phyloP scores from a whole-genome alignment of 164 flowering plant species.

The Magnolia officinalis region DNA sequence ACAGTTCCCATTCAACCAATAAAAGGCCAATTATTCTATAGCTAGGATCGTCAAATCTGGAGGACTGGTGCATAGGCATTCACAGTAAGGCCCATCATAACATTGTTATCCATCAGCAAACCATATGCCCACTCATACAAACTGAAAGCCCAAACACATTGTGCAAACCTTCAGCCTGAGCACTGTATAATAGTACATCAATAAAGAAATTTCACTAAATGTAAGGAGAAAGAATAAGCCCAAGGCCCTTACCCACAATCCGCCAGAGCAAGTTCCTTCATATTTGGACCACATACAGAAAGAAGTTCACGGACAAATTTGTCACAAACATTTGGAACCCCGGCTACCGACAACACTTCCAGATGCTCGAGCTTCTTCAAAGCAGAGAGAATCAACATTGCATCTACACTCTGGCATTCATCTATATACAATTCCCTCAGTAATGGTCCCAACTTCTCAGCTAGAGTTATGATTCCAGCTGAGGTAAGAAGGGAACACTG shows the following conservation, averaged over 20 bases:
- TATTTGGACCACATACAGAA: slow-evolving; percentile 34
- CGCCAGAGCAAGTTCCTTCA: slow-evolving; percentile 70
- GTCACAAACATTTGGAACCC: slow-evolving; percentile 52
- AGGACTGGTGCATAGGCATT: no score
- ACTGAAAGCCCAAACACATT: no score
- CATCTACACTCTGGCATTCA: slow-evolving; percentile 63
- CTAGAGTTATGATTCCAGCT: slow-evolving; percentile 42
- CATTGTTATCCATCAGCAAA: no score
- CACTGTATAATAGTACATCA: not conserved
- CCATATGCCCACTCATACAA: no score
- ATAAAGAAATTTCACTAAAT: not conserved
- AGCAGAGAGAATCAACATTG: slow-evolving; percentile 55
- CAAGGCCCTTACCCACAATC: slow-evolving; percentile 53
- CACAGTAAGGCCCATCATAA: no score
- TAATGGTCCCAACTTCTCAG: slow-evolving; percentile 42
- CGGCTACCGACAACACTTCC: slow-evolving; percentile 66
- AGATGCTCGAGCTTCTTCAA: slow-evolving; percentile 50
- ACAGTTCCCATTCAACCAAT: no score
- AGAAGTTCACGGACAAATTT: slow-evolving; percentile 48
- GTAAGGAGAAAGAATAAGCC: not conserved
- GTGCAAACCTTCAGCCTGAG: no score
- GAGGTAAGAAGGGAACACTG: slow-evolving; percentile 75
- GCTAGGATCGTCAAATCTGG: no score
- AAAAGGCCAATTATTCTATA: no score
- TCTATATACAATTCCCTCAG: slow-evolving; percentile 68